Percentiles rank a stretch among this genome's conserved stretches.
phyloP scores from a whole-genome alignment of 2,329 filamentous ascomycete genomes.

The Fusarium brevicatenulatum region DNA sequence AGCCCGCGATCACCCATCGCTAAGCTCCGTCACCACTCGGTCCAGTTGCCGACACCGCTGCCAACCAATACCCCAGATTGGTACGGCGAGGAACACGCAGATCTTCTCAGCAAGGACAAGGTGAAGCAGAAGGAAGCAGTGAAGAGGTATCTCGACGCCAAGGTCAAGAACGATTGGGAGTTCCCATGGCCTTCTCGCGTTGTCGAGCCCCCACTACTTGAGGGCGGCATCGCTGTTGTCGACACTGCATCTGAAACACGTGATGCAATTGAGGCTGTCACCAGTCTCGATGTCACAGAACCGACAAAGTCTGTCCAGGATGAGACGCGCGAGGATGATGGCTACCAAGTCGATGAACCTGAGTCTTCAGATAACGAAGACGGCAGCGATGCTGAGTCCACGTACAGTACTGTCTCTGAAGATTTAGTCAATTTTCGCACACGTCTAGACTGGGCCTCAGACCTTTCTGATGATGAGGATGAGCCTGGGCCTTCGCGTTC shows the following conservation, averaged over 20 bases:
- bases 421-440: constrained; percentile 61
- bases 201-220: constrained; percentile 16
- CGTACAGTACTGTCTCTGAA: constrained; percentile 68
- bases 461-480: constrained; percentile 64
- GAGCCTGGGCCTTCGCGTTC: constrained; percentile 51
- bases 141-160: constrained; percentile 63
- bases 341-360: constrained; percentile 51
- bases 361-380: constrained; percentile 48
- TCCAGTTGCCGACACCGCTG: constrained; percentile 46
- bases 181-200: constrained; percentile 64
- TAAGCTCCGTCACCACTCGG: constrained; percentile 58
- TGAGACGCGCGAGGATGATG: constrained; percentile 49
- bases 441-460: constrained; percentile 67
- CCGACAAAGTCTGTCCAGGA: constrained; percentile 42
- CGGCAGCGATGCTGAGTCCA: constrained; percentile 55
- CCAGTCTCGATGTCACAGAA: constrained; percentile 22
- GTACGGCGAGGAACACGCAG: constrained; percentile 65
- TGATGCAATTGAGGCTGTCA: constrained; percentile 3
- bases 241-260: constrained; percentile 11
- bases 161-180: constrained; percentile 68
- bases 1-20: constrained; percentile 63
- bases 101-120: constrained; percentile 71
- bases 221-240: constrained; percentile 6
- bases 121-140: constrained; percentile 71
- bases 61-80: constrained; percentile 47